phyloP scores from a whole-genome alignment of 2,329 filamentous ascomycete genomes.

The Phyllosticta citriasiana region DNA sequence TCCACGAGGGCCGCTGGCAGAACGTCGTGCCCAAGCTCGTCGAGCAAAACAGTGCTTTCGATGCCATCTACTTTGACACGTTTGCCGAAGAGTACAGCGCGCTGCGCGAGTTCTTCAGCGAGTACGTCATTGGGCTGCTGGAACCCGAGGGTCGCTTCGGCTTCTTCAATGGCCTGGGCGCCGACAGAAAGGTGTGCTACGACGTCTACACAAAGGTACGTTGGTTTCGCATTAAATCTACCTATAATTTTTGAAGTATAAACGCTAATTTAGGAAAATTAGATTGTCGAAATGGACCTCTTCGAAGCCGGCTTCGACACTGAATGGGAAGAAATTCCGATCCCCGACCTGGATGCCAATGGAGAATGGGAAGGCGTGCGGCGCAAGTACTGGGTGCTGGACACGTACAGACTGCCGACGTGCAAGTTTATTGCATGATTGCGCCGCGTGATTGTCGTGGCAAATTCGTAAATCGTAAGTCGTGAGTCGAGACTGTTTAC shows the following conservation, averaged over 20 bases:
- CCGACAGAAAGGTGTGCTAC: constrained; percentile 85
- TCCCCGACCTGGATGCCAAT: constrained; percentile 59
- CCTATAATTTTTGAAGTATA: background rate
- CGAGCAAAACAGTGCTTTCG: constrained; percentile 33
- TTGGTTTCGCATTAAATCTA: background rate
- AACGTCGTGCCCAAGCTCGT: constrained; percentile 37
- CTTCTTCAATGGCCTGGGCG: constrained; percentile 70
- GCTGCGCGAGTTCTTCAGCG: constrained; percentile 77
- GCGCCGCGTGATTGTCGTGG: background rate
- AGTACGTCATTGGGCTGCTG: constrained; percentile 72
- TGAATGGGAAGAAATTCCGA: constrained; percentile 69
- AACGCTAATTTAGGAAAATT: background rate
- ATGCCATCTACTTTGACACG: constrained; percentile 83
- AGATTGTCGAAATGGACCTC: constrained; percentile 76
- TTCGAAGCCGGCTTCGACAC: constrained; percentile 83
- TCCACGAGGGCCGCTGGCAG: constrained; percentile 42
- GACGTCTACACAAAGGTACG: constrained; percentile 78
- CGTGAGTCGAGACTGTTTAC: constrained; percentile 9
- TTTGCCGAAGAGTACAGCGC: constrained; percentile 90
- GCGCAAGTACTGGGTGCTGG: constrained; percentile 81
- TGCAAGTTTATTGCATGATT: constrained; percentile 61
- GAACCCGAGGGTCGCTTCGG: constrained; percentile 50
- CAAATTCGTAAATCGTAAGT: background rate
- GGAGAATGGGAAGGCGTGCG: constrained; percentile 84
- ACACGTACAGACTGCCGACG: constrained; percentile 63